A percentile compares a stretch with the other conserved stretches of the same genome.
phyloP scores from a whole-genome alignment of 139 green algal species.

The Parachlorella kessleri region DNA sequence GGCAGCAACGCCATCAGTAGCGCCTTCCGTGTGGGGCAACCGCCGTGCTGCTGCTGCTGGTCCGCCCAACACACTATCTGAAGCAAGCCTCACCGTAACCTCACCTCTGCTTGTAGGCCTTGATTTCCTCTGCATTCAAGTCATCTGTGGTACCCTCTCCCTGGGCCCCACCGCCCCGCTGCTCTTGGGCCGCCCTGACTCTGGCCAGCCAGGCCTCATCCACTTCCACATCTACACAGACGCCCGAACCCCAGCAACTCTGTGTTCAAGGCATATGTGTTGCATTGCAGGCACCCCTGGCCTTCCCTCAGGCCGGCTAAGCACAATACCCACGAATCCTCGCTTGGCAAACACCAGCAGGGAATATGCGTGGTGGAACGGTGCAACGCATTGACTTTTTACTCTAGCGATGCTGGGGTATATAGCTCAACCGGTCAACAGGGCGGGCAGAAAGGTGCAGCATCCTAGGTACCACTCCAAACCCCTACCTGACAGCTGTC shows the following conservation, averaged over 20 bases:
- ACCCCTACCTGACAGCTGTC: too few relatives aligned
- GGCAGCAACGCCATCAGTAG: not conserved
- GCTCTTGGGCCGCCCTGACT: not conserved
- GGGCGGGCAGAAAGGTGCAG: too few relatives aligned
- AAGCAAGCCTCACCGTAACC: not conserved
- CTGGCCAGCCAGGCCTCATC: constrained; percentile 25
- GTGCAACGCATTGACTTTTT: not conserved
- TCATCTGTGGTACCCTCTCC: constrained; percentile 19
- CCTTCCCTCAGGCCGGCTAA: too few relatives aligned
- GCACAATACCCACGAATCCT: too few relatives aligned
- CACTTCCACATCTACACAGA: constrained; percentile 4
- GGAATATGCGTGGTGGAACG: not conserved
- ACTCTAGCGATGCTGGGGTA: not conserved
- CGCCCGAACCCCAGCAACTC: too few relatives aligned
- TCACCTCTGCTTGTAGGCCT: constrained; percentile 7
- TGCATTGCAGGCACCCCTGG: too few relatives aligned
- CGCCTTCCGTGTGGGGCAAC: not conserved
- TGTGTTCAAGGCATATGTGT: too few relatives aligned
- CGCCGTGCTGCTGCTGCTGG: not conserved
- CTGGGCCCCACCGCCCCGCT: constrained; percentile 3
- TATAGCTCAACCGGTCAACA: not conserved
- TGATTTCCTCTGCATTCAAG: constrained; percentile 39
- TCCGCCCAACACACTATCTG: not conserved
- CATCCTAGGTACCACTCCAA: too few relatives aligned
- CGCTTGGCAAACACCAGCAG: not conserved